Percentiles rank a stretch among this genome's conserved stretches.
Conservation (phyloP, 1,139 yeast genomes). For the Protomyces inouyei region DNA sequence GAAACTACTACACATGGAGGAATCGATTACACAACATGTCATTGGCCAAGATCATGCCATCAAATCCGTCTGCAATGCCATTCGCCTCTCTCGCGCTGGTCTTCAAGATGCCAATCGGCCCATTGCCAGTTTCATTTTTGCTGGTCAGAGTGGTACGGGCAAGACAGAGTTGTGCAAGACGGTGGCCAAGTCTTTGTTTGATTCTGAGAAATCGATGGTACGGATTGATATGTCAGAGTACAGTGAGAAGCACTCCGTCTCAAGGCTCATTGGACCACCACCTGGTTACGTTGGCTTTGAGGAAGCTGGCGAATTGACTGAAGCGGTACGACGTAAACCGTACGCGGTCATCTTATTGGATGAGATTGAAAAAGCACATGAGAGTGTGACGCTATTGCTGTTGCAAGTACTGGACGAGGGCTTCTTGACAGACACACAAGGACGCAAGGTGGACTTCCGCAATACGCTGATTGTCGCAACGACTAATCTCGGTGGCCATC, state of each 20-base stretch:
- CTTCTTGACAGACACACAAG: slow-evolving; percentile 86
- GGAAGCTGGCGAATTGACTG: slow-evolving; percentile 70
- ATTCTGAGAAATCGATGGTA: slow-evolving; percentile 76
- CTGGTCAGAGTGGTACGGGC: slow-evolving; percentile 98
- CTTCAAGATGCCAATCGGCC: slow-evolving; percentile 90
- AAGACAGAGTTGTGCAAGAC: slow-evolving; percentile 92
- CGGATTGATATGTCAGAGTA: slow-evolving; percentile 97
- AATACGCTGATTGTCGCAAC: slow-evolving; percentile 97
- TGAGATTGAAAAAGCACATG: slow-evolving; percentile 95
- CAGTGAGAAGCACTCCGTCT: slow-evolving; percentile 87
- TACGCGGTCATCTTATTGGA: slow-evolving; percentile 89
- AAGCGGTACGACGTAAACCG: slow-evolving; percentile 91
- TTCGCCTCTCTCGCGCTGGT: slow-evolving; percentile 92
- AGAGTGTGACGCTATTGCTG: slow-evolving; percentile 80
- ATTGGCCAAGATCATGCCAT: slow-evolving; percentile 97
- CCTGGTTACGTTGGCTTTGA: slow-evolving; percentile 98
- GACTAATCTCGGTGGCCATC: slow-evolving; percentile 90
- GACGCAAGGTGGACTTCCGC: slow-evolving; percentile 86
- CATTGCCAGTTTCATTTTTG: slow-evolving; percentile 88
- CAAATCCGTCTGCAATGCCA: slow-evolving; percentile 84
- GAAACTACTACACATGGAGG: slow-evolving; percentile 81
- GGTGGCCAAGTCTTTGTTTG: slow-evolving; percentile 83
- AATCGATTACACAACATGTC: slow-evolving; percentile 66
- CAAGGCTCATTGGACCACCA: slow-evolving; percentile 92
- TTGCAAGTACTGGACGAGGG: slow-evolving; percentile 95